Base-by-base conservation (phyloP, 805 yeast species). In the Candida khao-thaluensis region DNA sequence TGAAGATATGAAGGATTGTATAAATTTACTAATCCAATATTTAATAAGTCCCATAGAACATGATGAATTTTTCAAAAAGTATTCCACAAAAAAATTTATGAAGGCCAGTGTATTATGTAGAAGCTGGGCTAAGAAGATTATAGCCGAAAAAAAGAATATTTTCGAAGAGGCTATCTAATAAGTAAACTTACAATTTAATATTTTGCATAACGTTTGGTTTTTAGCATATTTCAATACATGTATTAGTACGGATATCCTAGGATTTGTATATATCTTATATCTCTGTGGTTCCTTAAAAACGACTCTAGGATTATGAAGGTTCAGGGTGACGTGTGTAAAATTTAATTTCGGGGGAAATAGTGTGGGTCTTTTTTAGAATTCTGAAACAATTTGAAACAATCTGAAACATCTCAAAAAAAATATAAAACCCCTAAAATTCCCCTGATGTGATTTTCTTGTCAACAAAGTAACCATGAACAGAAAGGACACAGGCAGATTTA, bases 1-100 rank as follows among this genome's bases (percentile, higher is more conserved):
- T 47, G 74, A 71, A 29, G 89, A 85, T 51, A 62, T 93, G 60
- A 72, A 73, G 47, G 85, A 86, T 26, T 81, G 88, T 38, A 76
- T 85, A 41, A 81, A 79, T 47, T 72, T 83, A 69, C 77, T 91
- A 46, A 73, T 86, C 60, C 85, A 82, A 56, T 91, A 86, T 59
- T 62, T 85, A 47, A 77, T 81, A 30, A 74, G 82, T 32, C 95
- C 95, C 8, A 85, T 89, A 37, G 81, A 79, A 42, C 95, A 90
- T 64, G 95, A 87, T 56, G 96, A 88, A 59, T 88, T 91, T 56
- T 89, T 88, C 70, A 86, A 85, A 57, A 93, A 93, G 65, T 93
- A 93, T 59, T 91, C 95, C 34, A 79, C 93, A 22, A 80, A 88
- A 57, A 83, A 85, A 59, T 89, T 82, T 57, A 78, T 93, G 83